Evolutionary conservation across 371 early-diverging fungal genomes (phyloP).

Genomic region (Lichtheimia ramosa): DNA sequence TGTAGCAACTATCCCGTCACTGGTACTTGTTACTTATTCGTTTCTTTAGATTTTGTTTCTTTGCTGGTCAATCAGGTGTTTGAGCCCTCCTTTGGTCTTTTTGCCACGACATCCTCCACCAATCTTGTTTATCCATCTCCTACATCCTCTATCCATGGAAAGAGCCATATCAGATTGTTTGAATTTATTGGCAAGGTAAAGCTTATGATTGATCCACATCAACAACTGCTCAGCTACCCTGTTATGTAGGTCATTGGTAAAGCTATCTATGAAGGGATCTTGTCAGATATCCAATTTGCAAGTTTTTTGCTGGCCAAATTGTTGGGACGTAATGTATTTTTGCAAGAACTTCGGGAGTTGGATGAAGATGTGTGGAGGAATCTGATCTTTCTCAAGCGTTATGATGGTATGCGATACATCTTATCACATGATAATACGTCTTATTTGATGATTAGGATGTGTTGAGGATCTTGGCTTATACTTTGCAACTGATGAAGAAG

Average conservation of each 20-base stretch:
- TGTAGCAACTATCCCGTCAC: not conserved
- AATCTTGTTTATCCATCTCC: slow-evolving; percentile 74
- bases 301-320: slow-evolving; percentile 82
- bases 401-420: slow-evolving; percentile 59
- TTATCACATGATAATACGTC: slow-evolving; percentile 38
- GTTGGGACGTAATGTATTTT: slow-evolving; percentile 69
- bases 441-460: slow-evolving; percentile 33
- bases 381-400: slow-evolving; percentile 80
- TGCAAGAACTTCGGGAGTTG: slow-evolving; percentile 82
- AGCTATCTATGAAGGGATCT: slow-evolving; percentile 86
- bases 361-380: slow-evolving; percentile 81
- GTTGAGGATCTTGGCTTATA: slow-evolving; percentile 66
- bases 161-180: slow-evolving; percentile 61
- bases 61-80: slow-evolving; percentile 76
- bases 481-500: slow-evolving; percentile 68
- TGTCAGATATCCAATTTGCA: slow-evolving; percentile 88
- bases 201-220: not conserved
- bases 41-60: slow-evolving; percentile 79
- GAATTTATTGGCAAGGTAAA: slow-evolving; percentile 78
- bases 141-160: slow-evolving; percentile 44
- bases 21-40: slow-evolving; percentile 17
- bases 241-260: slow-evolving; percentile 71
- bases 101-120: slow-evolving; percentile 61
- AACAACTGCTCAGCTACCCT: not conserved
- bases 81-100: slow-evolving; percentile 72